These are phyloP conservation scores for Ophiostoma australiae DNA, from an alignment of 2,329 filamentous ascomycete species.

Conservation along the genomic window DNA sequence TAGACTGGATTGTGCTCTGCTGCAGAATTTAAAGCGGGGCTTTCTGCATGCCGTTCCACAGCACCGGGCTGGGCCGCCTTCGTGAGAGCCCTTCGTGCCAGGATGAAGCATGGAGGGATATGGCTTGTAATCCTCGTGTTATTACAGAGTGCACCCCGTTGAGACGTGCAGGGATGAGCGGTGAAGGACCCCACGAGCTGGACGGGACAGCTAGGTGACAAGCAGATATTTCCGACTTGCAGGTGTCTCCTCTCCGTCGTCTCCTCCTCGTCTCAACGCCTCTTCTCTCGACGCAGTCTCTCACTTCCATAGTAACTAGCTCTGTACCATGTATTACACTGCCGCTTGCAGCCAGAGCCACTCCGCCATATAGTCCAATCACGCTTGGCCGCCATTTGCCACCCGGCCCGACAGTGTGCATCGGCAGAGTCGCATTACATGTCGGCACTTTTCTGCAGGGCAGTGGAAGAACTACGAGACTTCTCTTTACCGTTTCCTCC, in stretches of 20 bases:
- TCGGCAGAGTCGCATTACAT: not conserved
- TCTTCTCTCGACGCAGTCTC: not conserved
- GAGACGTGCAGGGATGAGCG: not conserved
- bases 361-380: not conserved
- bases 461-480: not conserved
- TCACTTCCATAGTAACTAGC: not conserved
- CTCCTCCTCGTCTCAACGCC: not conserved
- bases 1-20: not conserved
- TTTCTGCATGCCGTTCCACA: not conserved
- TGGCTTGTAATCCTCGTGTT: not conserved
- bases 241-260: not conserved
- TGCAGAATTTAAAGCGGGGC: not conserved
- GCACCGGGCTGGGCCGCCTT: slow-evolving; percentile 8
- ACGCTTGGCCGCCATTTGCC: not conserved
- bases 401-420: not conserved
- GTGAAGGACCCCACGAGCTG: not conserved
- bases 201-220: not conserved
- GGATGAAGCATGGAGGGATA: slow-evolving; percentile 5
- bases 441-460: slow-evolving; percentile 10
- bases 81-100: not conserved
- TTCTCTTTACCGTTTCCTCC: not conserved
- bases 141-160: not conserved
- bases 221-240: not conserved
- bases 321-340: not conserved
- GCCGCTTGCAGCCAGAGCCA: not conserved